Evolutionary conservation across 2,329 filamentous ascomycete species (phyloP), one percentile per base, ranked within the genome.

Genomic region (Nannizziopsis arthrosporioides): DNA sequence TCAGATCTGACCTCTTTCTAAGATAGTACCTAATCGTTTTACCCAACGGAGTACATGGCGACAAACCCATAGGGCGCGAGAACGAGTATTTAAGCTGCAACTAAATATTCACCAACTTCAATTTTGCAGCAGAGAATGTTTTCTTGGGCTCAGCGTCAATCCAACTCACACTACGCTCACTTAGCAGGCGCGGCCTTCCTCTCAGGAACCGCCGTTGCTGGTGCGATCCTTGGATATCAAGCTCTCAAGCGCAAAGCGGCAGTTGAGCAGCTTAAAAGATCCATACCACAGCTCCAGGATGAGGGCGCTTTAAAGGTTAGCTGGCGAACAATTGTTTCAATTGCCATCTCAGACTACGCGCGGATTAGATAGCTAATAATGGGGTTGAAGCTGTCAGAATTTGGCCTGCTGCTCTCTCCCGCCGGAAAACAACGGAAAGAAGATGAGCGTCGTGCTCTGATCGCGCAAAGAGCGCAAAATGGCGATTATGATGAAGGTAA

Each of bases 401-500:
- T 69, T 55, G 73, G 73, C 3, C 61, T 61, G 17, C 64, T 67
- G 17, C 49, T 61, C 3, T 53, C 56, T 15, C 54, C 53, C 50
- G 51, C 53, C 32, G 57, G 57, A 38, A 61, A 56, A 38, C 44
- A 64, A 43, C 68, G 60, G 54, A 68, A 66, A 49, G 78, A 81
- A 60, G 78, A 82, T 57, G 72, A 76, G 58, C 69, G 73, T 52
- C 73, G 74, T 55, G 72, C 74, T 49, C 73, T 72, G 50, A 69
- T 82, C 39, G 79, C 79, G 36, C 70, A 73, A 47, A 69, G 77
- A 57, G 79, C 79, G 35, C 73, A 78, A 52, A 69, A 74, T 55
- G 79, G 79, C 17, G 77, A 81, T 56, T 82, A 81, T 53, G 78
- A 81, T 61, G 76, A 82, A 55, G 75, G 74, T 76, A 59, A 14